Percentiles rank a stretch among this genome's conserved stretches.
These are phyloP conservation scores for Desmodesmus armatus DNA, from an alignment of 139 green algal species.

Conservation along the genomic window DNA sequence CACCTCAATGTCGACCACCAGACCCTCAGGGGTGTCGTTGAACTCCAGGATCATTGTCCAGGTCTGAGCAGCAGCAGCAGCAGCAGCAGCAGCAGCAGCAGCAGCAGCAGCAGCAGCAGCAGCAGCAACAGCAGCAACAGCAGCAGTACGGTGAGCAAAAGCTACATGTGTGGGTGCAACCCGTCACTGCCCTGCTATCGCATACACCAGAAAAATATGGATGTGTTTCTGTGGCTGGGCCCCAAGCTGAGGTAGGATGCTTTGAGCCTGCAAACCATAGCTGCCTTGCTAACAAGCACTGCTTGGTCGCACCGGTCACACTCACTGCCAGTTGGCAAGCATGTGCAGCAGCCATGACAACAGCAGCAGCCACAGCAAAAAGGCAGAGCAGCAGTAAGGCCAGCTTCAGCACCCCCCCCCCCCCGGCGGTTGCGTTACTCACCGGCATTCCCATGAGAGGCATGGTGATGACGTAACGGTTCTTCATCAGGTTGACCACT, in stretches of 20 bases:
- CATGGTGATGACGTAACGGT: constrained; percentile 1
- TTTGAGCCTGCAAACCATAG: too few species aligned
- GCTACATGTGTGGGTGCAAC: too few species aligned
- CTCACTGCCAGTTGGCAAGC: too few species aligned
- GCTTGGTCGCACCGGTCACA: too few species aligned
- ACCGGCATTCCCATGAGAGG: neutral
- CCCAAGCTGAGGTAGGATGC: neutral
- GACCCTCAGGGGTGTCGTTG: constrained; percentile 1
- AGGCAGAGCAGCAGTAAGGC: neutral
- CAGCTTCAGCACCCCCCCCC: neutral
- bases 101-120: neutral
- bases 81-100: neutral
- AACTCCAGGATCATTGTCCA: constrained; percentile 1
- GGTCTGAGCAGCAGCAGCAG: neutral
- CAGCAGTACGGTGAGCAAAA: too few species aligned
- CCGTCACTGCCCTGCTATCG: too few species aligned
- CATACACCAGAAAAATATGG: too few species aligned
- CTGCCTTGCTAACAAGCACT: too few species aligned
- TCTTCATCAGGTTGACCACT: neutral
- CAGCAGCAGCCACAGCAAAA: neutral
- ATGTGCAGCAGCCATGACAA: too few species aligned
- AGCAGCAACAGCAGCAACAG: neutral
- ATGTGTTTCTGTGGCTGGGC: too few species aligned
- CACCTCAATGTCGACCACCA: neutral
- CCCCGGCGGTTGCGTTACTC: neutral